Base-by-base conservation (phyloP, 2,329 filamentous ascomycete genomes). In the Conoideocrella luteorostrata region DNA sequence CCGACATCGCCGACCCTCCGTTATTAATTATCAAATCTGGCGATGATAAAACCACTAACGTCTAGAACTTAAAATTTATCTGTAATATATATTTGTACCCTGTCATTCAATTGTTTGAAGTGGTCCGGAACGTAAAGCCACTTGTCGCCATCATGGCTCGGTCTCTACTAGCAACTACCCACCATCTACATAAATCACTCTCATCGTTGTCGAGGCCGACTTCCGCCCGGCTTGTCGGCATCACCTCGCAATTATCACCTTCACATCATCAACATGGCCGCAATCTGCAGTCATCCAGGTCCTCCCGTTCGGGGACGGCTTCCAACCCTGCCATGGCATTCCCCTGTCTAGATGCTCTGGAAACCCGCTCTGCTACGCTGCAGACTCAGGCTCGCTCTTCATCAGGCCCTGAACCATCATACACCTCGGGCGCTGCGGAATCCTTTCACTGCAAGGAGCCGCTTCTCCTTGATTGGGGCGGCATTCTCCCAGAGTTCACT, bases 391-490 rank as follows among this genome's bases (percentile, higher is more conserved):
- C 35, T 10, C 71, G 71, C 44, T 86, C 84, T 29, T 72, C 84
- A 38, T 82, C 81, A 37, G 91, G 91, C 0, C 91, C 91, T 1
- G 93, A 98, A 60, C 93, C 93, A 0, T 88, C 88, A 1, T 98
- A 98, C 65, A 96, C 91, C 0, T 84, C 86, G 36, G 93, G 93
- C 45, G 81, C 80, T n/a, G 90, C 93, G 41, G 77, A 86, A 51
- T 76, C 70, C 23, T 96, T 86, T 65, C 82, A 82, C 59, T 93
- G 84, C 55, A 57, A 75, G 7, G 74, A 88, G 18, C 82, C 89
- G 0, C 69, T 97, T 13, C 71, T 90, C 3, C 80, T 97, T 21
- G 93, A 98, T 67, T 97, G 94, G 88, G 93, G 93, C 48, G 93
- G 93, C 42, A 78, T 90, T n/a, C 68, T 98, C 28, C 86, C 84